These are phyloP conservation scores for Elongisporangium prolatum DNA, from an alignment of 352 stramenopile species.

Conservation along the genomic window DNA sequence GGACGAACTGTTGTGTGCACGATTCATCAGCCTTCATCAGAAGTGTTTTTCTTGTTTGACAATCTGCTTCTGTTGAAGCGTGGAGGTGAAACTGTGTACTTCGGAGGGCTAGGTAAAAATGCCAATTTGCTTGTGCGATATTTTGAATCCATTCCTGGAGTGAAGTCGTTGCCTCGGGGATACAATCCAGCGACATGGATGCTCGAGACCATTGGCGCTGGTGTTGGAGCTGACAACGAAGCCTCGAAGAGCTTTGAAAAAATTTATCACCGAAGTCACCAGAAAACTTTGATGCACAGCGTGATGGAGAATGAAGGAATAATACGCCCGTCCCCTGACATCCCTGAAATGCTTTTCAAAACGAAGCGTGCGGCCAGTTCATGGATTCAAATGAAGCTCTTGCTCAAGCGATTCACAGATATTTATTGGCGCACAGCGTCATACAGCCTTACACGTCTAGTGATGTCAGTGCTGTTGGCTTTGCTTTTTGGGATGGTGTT, in stretches of 20 bases:
- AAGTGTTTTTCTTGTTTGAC: conserved; percentile 82
- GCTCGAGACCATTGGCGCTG: conserved; percentile 23
- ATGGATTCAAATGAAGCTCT: conserved; percentile 16
- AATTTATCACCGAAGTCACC: conserved; percentile 1
- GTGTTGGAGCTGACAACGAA: conserved; percentile 4
- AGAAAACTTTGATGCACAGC: conserved; percentile 7
- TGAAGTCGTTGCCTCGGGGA: conserved; percentile 29
- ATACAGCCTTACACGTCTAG: conserved; percentile 57
- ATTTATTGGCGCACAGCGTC: conserved; percentile 31
- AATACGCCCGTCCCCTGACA: conserved; percentile 8
- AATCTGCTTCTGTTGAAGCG: conserved; percentile 58
- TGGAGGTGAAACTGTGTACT: conserved; percentile 32
- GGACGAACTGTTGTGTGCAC: conserved; percentile 58
- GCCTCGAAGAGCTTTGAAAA: conserved; percentile 5
- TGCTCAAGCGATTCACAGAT: conserved; percentile 15
- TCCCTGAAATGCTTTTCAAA: conserved; percentile 19
- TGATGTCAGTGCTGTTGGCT: conserved; percentile 42
- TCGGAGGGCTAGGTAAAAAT: conserved; percentile 24
- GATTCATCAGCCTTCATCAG: conserved; percentile 84
- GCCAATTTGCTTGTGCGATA: conserved; percentile 15
- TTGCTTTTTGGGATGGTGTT: conserved; percentile 58
- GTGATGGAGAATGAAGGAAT: conserved; percentile 21
- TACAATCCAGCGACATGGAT: conserved; percentile 12
- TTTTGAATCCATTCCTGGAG: conserved; percentile 12
- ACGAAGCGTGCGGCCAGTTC: conserved; percentile 21